Percentiles rank a stretch among this genome's conserved stretches.
phyloP scores from a whole-genome alignment of 2,329 filamentous ascomycete genomes.

The Blastomyces parvus region DNA sequence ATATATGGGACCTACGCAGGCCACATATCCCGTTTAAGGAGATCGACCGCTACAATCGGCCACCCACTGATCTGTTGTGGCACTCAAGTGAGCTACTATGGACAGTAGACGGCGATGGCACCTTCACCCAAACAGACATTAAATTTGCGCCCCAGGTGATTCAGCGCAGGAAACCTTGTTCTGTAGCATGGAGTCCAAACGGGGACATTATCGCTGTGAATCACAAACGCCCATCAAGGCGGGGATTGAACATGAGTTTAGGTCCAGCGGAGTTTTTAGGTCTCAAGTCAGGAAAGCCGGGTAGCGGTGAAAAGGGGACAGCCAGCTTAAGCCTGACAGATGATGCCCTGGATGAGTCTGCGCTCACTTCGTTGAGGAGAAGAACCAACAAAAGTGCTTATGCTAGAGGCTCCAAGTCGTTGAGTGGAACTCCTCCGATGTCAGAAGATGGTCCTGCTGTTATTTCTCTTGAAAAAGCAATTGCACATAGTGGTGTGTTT shows the following conservation, averaged over 20 bases:
- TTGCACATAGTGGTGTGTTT: conserved; percentile 35
- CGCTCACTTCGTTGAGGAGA: conserved; percentile 42
- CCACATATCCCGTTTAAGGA: conserved; percentile 54
- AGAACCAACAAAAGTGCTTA: conserved; percentile 39
- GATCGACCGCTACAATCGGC: conserved; percentile 46
- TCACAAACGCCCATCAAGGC: conserved; percentile 42
- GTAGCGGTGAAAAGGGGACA: conserved; percentile 37
- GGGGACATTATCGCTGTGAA: conserved; percentile 48
- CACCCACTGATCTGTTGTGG: conserved; percentile 53
- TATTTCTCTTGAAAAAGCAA: conserved; percentile 43
- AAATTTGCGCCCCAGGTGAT: conserved; percentile 51
- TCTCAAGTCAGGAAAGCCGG: conserved; percentile 33
- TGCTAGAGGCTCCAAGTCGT: conserved; percentile 43
- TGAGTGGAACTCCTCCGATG: conserved; percentile 45
- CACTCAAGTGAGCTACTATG: conserved; percentile 55
- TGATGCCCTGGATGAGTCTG: conserved; percentile 48
- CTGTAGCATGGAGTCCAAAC: conserved; percentile 48
- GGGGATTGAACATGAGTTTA: conserved; percentile 28
- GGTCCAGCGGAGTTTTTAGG: conserved; percentile 35
- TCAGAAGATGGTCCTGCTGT: conserved; percentile 39
- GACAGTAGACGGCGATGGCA: conserved; percentile 53
- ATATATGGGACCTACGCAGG: conserved; percentile 56
- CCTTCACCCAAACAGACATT: conserved; percentile 54
- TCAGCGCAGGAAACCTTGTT: conserved; percentile 48
- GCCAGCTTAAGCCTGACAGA: conserved; percentile 45